Conservation (phyloP, 1,284 basidiomycete genomes). For the Ustilago crameri region DNA sequence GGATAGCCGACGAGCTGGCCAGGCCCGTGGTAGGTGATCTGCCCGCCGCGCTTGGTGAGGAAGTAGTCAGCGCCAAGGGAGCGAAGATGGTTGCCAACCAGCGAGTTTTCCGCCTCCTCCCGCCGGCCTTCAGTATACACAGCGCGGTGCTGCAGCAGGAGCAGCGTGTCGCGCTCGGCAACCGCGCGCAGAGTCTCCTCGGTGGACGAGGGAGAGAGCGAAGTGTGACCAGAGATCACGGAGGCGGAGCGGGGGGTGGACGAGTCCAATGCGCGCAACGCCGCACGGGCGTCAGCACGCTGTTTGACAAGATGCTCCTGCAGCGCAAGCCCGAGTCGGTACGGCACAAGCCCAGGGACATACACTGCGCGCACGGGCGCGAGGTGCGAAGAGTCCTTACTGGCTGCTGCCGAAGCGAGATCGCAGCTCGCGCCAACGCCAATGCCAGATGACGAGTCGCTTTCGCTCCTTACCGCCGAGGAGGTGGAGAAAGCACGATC, state of each 20-base stretch:
- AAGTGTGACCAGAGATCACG: conserved; percentile 70
- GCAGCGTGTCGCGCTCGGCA: conserved; percentile 70
- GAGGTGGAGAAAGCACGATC: conserved; percentile 20
- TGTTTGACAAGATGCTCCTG: conserved; percentile 62
- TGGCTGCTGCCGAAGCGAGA: conserved; percentile 17
- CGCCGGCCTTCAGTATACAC: conserved; percentile 93
- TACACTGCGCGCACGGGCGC: conserved; percentile 41
- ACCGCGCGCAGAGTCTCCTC: conserved; percentile 54
- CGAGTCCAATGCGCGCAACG: conserved; percentile 78
- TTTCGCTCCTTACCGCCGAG: not conserved
- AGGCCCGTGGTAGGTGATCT: conserved; percentile 96
- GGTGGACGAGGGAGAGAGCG: conserved; percentile 72
- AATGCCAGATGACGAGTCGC: not conserved
- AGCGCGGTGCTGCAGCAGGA: conserved; percentile 81
- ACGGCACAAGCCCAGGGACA: conserved; percentile 63
- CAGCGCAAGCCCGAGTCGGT: conserved; percentile 56
- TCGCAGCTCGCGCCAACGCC: conserved; percentile 9
- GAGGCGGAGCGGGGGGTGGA: conserved; percentile 80
- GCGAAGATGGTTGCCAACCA: conserved; percentile 77
- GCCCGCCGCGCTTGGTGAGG: conserved; percentile 84
- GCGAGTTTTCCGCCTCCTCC: conserved; percentile 70
- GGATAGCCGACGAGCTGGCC: conserved; percentile 97
- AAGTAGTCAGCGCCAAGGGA: conserved; percentile 87
- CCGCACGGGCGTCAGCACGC: conserved; percentile 49
- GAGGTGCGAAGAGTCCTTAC: conserved; percentile 21